Percentiles rank a stretch among this genome's conserved stretches.
Conservation (phyloP, 495 filamentous ascomycete genomes). For the Mytilinidion resinicola region DNA sequence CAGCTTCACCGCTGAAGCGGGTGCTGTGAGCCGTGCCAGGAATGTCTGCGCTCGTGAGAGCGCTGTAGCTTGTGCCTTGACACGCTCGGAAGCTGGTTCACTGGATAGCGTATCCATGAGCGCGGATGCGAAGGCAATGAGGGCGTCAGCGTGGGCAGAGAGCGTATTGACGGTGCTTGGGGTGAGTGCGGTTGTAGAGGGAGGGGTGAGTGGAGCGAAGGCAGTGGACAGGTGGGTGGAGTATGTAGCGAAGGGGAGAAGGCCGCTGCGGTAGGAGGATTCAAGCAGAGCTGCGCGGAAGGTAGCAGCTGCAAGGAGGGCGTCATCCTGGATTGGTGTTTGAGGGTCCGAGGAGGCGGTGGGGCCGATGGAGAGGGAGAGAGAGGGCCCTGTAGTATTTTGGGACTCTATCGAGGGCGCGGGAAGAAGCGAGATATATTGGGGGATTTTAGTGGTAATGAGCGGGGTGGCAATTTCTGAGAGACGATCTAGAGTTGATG, state of each 20-base stretch:
- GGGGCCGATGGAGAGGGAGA: constrained; percentile 6
- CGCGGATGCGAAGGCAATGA: constrained; percentile 46
- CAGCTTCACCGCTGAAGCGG: constrained; percentile 44
- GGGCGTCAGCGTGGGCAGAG: constrained; percentile 53
- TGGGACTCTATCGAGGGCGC: constrained; percentile 2
- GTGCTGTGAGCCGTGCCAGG: constrained; percentile 46
- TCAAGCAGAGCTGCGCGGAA: constrained; percentile 51
- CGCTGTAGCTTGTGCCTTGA: constrained; percentile 18
- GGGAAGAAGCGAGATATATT: constrained; percentile 35
- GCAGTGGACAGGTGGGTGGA: constrained; percentile 39
- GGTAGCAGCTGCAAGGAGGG: constrained; percentile 46
- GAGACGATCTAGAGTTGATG: constrained; percentile 39
- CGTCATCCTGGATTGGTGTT: constrained; percentile 42
- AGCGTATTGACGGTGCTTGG: constrained; percentile 43
- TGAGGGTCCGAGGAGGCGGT: not conserved
- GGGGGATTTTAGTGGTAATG: constrained; percentile 39
- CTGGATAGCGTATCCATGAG: constrained; percentile 11
- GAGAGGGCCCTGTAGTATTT: constrained; percentile 8
- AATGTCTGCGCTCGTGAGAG: constrained; percentile 47
- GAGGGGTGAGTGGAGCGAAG: constrained; percentile 9
- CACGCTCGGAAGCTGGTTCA: not conserved
- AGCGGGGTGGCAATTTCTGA: constrained; percentile 37
- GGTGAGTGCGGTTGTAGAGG: constrained; percentile 38
- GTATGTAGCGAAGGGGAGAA: constrained; percentile 46
- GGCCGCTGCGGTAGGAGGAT: constrained; percentile 46